phyloP scores from a whole-genome alignment of 768 basidiomycete genomes.

The Suillus variegatus region DNA sequence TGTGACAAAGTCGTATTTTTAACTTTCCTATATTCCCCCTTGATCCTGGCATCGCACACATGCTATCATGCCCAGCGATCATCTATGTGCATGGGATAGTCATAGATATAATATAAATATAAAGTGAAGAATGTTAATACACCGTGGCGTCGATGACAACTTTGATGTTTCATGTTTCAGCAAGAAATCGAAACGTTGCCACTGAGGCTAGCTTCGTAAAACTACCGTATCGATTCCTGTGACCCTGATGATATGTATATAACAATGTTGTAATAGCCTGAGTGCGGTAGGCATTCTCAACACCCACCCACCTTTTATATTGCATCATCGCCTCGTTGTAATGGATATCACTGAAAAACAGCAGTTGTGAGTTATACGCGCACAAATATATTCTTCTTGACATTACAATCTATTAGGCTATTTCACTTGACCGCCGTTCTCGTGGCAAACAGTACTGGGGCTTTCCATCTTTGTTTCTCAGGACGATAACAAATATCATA shows the following conservation, averaged over 20 bases:
- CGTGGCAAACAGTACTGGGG: constrained; percentile 7
- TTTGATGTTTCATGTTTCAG: too few species aligned
- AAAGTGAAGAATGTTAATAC: too few species aligned
- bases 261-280: background rate
- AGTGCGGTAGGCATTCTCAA: background rate
- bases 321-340: background rate
- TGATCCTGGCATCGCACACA: too few species aligned
- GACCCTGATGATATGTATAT: background rate
- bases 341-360: constrained; percentile 2
- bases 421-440: constrained; percentile 3
- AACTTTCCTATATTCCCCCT: too few species aligned
- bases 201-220: background rate
- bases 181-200: background rate
- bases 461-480: background rate
- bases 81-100: too few species aligned
- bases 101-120: too few species aligned
- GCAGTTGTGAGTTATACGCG: background rate
- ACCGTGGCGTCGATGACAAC: too few species aligned
- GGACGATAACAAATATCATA: constrained; percentile 6
- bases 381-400: background rate
- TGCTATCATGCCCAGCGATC: too few species aligned
- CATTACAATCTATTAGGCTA: background rate
- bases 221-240: background rate
- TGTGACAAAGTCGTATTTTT: too few species aligned
- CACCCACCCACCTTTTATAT: background rate